phyloP scores from a whole-genome alignment of 176 grass and related monocot genomes.

The Themeda triandra region DNA sequence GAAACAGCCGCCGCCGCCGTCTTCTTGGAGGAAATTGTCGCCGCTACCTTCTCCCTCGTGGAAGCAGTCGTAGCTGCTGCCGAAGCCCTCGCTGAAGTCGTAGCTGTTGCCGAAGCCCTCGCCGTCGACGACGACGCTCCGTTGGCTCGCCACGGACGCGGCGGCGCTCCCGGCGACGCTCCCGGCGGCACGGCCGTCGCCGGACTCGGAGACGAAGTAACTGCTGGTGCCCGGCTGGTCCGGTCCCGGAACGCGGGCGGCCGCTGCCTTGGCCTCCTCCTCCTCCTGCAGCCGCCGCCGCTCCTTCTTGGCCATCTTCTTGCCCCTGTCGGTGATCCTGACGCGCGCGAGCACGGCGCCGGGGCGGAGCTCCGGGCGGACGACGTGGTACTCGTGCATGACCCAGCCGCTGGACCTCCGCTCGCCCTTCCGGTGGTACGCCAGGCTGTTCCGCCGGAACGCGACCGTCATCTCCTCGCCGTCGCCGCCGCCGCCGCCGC shows the following conservation, averaged over 20 bases:
- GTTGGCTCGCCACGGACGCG: too few species aligned
- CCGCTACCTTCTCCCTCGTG: not conserved
- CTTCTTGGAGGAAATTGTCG: too few species aligned
- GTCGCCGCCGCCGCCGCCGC: not conserved
- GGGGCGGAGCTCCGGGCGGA: not conserved
- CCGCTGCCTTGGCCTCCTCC: not conserved
- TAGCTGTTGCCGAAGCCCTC: too few species aligned
- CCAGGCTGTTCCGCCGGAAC: not conserved
- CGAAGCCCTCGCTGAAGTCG: not conserved
- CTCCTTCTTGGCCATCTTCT: not conserved
- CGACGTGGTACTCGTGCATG: constrained; percentile 19
- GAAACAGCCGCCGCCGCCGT: too few species aligned
- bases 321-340: not conserved
- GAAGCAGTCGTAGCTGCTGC: too few species aligned
- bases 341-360: constrained; percentile 6
- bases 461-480: not conserved
- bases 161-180: too few species aligned
- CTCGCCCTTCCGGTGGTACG: not conserved
- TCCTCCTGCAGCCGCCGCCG: not conserved
- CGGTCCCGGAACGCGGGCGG: not conserved
- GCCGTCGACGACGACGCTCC: too few species aligned
- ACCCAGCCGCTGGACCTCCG: not conserved
- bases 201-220: not conserved
- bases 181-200: not conserved
- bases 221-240: not conserved